Evolutionary conservation across 257 asterid genomes (phyloP), one percentile per base, ranked within the genome.

Genomic region (Mentha longifolia): DNA sequence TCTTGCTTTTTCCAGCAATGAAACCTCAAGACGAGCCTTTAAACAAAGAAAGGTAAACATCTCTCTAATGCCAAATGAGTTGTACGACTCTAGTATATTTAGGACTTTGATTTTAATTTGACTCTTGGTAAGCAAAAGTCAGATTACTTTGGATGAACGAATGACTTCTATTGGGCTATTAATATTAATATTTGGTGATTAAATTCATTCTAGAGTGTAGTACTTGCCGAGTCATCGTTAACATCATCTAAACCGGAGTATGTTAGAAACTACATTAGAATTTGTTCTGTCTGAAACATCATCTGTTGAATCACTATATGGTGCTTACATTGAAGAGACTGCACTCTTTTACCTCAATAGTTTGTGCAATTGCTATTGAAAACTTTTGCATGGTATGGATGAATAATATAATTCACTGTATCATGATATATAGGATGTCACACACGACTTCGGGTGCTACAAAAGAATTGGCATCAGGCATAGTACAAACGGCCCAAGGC

Each of bases 1-100:
- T 92, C 50, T 68, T 92, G 54, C 92, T 92, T 67, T 92, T 88
- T 57, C 98, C 97, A 7, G 97, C 98, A 20, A 90, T 92, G 98
- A 92, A 88, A 72, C 95, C 96, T 49, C 97, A 89, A 75, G 96
- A 86, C 9, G 96, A 90, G 49, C 87, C 96, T 55, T 25, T 87
- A 8, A 65, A 73, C 56, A 82, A 87, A 72, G 96, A 89, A 67
- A 78, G 89, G 88, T 90, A 77, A n/a, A 16, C 3, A 55, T 33
- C 62, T 12, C 69, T 72, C 45, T 25, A 9, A 59, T 16, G 33
- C 9, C 17, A 22, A 22, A 22, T 2, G 25, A 22, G 25, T 1
- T 22, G 25, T 22, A 22, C 25, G 25, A 22, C 25, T 22, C 63
- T 20, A 46, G 55, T 56, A 42, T 58, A 11, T 9, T 41, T 39